Conservation (phyloP, 2,329 filamentous ascomycete genomes). For the Cladosporium austrohemisphaericum region DNA sequence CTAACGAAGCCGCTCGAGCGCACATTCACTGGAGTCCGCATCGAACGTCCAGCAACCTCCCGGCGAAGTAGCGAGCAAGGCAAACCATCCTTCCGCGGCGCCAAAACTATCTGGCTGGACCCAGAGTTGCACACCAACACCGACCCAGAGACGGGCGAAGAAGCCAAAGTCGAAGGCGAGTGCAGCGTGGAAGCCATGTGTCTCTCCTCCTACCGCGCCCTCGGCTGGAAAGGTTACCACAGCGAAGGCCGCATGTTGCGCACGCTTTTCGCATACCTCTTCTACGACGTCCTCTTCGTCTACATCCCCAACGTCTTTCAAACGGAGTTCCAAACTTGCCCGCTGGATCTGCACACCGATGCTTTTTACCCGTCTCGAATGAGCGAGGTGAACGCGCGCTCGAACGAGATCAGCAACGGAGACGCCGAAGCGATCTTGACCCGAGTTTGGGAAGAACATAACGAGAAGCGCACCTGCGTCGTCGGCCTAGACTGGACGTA, state of each 20-base stretch:
- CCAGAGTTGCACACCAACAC: slow-evolving; percentile 31
- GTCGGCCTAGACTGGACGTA: slow-evolving; percentile 91
- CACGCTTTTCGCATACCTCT: slow-evolving; percentile 79
- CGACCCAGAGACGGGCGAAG: slow-evolving; percentile 4
- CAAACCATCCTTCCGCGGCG: slow-evolving; percentile 42
- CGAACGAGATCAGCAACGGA: slow-evolving; percentile 85
- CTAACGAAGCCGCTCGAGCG: slow-evolving; percentile 73
- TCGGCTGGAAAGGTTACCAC: slow-evolving; percentile 94
- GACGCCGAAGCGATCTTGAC: slow-evolving; percentile 64
- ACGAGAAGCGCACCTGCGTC: slow-evolving; percentile 73
- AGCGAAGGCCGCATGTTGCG: slow-evolving; percentile 85
- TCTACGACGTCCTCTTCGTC: slow-evolving; percentile 87
- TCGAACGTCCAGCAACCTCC: slow-evolving; percentile 45
- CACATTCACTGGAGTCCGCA: slow-evolving; percentile 69
- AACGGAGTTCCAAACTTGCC: slow-evolving; percentile 89
- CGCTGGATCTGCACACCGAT: slow-evolving; percentile 87
- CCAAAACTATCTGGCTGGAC: slow-evolving; percentile 86
- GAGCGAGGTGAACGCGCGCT: slow-evolving; percentile 81
- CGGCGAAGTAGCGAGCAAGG: slow-evolving; percentile 33
- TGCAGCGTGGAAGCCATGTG: slow-evolving; percentile 95
- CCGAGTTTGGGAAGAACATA: slow-evolving; percentile 64
- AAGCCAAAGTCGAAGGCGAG: slow-evolving; percentile 51
- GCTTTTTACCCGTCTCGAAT: slow-evolving; percentile 83
- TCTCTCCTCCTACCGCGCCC: slow-evolving; percentile 73
- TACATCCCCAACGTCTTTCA: slow-evolving; percentile 97